A percentile compares a stretch with the other conserved stretches of the same genome.
phyloP scores from a whole-genome alignment of 345 rosid species.

The Aethionema arabicum region DNA sequence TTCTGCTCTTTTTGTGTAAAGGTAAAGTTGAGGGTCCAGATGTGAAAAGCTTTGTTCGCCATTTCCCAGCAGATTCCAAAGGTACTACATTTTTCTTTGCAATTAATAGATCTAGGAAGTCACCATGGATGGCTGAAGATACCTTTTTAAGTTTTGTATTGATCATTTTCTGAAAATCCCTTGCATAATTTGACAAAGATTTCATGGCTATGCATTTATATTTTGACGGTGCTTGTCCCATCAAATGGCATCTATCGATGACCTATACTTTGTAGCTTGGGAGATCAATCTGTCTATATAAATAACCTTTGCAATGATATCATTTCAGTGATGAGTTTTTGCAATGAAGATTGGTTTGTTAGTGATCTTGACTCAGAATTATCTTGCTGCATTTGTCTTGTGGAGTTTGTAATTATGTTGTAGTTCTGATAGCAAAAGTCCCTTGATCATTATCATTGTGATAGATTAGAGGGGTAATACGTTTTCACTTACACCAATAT shows the following conservation, averaged over 20 bases:
- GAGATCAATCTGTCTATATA: slow-evolving; percentile 8
- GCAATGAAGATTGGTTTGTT: slow-evolving; percentile 3
- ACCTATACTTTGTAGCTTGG: neutral
- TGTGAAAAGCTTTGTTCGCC: slow-evolving; percentile 78
- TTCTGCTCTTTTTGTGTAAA: slow-evolving; percentile 28
- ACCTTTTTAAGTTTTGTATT: neutral
- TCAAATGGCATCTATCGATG: neutral
- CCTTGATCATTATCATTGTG: neutral
- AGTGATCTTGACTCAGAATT: slow-evolving; percentile 13
- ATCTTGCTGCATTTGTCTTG: neutral
- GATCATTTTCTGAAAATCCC: neutral
- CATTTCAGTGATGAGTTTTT: slow-evolving; percentile 1
- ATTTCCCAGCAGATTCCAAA: slow-evolving; percentile 61
- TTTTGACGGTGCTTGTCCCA: neutral
- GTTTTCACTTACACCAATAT: neutral
- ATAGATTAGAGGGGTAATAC: slow-evolving; percentile 4
- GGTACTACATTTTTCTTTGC: slow-evolving; percentile 44
- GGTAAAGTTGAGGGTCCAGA: slow-evolving; percentile 81
- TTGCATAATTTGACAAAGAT: slow-evolving; percentile 16
- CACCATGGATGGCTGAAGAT: slow-evolving; percentile 5
- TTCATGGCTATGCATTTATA: neutral
- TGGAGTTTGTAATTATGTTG: slow-evolving; percentile 1
- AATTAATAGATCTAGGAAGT: neutral
- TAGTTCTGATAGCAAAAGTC: slow-evolving; percentile 1
- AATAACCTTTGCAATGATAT: neutral